Evolutionary conservation across 1,139 yeast species (phyloP).

Genomic region (Casaregolazyma lundiana): DNA sequence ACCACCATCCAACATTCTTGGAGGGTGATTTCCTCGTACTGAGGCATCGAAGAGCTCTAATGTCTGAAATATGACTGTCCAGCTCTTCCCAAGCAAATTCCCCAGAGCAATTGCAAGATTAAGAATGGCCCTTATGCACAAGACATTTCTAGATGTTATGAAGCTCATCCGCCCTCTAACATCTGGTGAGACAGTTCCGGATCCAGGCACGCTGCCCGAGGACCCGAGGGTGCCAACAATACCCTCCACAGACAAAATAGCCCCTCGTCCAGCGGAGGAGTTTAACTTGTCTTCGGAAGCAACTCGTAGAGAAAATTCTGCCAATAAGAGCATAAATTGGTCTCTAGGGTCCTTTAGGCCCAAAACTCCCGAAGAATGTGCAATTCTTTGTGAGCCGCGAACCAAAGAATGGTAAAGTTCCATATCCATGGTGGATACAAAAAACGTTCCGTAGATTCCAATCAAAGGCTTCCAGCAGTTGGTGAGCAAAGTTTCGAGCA

Average conservation of each 20-base stretch:
- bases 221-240: slow-evolving; percentile 14
- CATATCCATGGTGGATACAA: slow-evolving; percentile 63
- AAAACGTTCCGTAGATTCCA: slow-evolving; percentile 45
- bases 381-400: slow-evolving; percentile 69
- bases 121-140: slow-evolving; percentile 73
- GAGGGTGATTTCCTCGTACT: slow-evolving; percentile 35
- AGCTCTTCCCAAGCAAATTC: slow-evolving; percentile 57
- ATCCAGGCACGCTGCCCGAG: not conserved
- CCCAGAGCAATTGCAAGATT: slow-evolving; percentile 79
- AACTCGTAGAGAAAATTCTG: slow-evolving; percentile 38
- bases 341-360: slow-evolving; percentile 54
- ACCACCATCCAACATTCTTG: slow-evolving; percentile 2
- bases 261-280: not conserved
- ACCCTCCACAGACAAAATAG: slow-evolving; percentile 11
- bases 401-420: slow-evolving; percentile 62
- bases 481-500: slow-evolving; percentile 32
- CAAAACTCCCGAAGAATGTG: slow-evolving; percentile 80
- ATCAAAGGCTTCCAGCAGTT: slow-evolving; percentile 46
- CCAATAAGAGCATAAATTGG: slow-evolving; percentile 53
- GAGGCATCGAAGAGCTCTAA: slow-evolving; percentile 64
- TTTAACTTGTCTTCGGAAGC: not conserved
- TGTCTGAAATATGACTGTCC: slow-evolving; percentile 65
- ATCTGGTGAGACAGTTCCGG: not conserved
- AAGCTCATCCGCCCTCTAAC: not conserved
- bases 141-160: slow-evolving; percentile 44